These are phyloP conservation scores for Xylaria sp. DNA, from an alignment of 2,329 filamentous ascomycete species.

Conservation along the genomic window DNA sequence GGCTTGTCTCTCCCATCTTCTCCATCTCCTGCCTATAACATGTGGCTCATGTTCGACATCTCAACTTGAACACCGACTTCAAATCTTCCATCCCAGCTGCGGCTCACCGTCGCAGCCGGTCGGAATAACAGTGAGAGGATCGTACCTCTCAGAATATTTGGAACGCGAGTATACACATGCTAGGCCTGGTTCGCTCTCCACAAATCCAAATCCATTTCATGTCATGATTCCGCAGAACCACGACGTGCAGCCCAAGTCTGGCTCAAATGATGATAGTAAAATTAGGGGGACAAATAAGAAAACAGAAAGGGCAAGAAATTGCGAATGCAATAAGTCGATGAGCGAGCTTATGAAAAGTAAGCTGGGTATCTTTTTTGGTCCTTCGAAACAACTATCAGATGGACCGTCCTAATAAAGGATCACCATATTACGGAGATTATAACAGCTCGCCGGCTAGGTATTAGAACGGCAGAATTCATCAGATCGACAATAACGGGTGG, in stretches of 20 bases:
- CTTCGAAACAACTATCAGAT: conserved; percentile 37
- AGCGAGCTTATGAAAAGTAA: conserved; percentile 49
- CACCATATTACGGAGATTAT: conserved; percentile 40
- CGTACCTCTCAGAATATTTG: conserved; percentile 17
- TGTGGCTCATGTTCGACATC: conserved; percentile 21
- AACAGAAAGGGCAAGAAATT: conserved; percentile 38
- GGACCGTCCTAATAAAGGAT: conserved; percentile 39
- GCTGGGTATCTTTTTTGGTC: conserved; percentile 52
- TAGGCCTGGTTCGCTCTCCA: not conserved
- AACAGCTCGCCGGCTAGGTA: conserved; percentile 41
- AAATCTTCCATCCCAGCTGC: conserved; percentile 1
- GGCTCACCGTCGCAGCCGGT: not conserved
- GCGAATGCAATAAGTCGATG: conserved; percentile 48
- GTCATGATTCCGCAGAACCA: conserved; percentile 25
- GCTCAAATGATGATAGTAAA: conserved; percentile 32
- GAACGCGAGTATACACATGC: conserved; percentile 27
- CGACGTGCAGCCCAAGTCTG: conserved; percentile 8
- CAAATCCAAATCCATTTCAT: conserved; percentile 29
- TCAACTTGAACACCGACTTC: conserved; percentile 16
- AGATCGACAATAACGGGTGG: conserved; percentile 11
- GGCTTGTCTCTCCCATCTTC: conserved; percentile 10
- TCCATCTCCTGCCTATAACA: conserved; percentile 20
- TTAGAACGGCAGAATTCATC: conserved; percentile 35
- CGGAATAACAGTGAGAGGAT: conserved; percentile 6
- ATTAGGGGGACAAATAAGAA: conserved; percentile 13